A percentile compares a stretch with the other conserved stretches of the same genome.
phyloP scores from a whole-genome alignment of 306 rosid species.

The Castanospermum australe region DNA sequence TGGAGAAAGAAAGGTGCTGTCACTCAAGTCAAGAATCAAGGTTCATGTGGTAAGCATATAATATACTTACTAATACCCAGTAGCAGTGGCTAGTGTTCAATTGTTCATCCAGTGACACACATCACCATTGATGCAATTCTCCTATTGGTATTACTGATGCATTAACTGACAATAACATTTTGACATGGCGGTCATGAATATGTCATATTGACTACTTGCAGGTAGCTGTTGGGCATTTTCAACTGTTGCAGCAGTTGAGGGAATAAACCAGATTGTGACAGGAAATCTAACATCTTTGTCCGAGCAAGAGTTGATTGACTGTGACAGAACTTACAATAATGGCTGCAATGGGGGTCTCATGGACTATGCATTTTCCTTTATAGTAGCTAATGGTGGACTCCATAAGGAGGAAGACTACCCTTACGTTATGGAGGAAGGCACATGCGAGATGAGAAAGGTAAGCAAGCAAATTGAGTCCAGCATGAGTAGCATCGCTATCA shows the following conservation, averaged over 20 bases:
- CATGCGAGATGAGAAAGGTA: conserved; percentile 74
- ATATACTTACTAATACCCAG: neutral
- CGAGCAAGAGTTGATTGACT: conserved; percentile 67
- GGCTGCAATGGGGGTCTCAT: conserved; percentile 79
- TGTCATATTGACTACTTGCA: conserved; percentile 12
- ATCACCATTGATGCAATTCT: no score
- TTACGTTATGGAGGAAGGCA: conserved; percentile 85
- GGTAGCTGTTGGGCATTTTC: conserved; percentile 90
- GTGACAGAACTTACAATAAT: conserved; percentile 63
- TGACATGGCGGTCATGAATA: neutral
- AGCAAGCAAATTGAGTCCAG: neutral
- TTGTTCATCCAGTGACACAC: no score
- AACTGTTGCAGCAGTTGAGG: conserved; percentile 67
- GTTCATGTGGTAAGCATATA: conserved; percentile 62
- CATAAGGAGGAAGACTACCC: conserved; percentile 75
- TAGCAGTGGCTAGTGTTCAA: neutral
- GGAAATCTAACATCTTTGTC: conserved; percentile 65
- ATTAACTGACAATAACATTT: neutral
- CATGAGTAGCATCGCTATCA: neutral
- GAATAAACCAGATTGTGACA: conserved; percentile 61
- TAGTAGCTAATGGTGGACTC: conserved; percentile 53
- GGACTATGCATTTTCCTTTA: conserved; percentile 70
- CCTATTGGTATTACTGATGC: neutral
- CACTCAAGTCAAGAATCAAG: conserved; percentile 62
- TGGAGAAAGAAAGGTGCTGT: conserved; percentile 89